A percentile compares a stretch with the other conserved stretches of the same genome.
phyloP scores from a whole-genome alignment of 306 rosid species.

The Neltuma alba region DNA sequence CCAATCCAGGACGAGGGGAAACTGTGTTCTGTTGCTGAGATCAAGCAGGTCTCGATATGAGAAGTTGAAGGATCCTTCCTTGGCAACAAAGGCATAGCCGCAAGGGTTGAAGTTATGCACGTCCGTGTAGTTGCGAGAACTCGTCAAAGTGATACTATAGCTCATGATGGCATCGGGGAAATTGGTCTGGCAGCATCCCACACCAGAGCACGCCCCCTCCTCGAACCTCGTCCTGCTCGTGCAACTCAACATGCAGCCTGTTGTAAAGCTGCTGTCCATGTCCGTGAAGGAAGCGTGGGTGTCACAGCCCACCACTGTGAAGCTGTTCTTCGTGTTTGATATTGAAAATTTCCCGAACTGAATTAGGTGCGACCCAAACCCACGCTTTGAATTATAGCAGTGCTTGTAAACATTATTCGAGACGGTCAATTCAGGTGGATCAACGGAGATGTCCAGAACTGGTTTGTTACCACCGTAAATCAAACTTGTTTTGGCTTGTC shows the following conservation, averaged over 20 bases:
- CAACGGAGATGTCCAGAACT: neutral
- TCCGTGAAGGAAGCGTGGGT: neutral
- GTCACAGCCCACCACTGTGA: slow-evolving; percentile 5
- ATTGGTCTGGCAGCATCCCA: neutral
- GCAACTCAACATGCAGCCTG: neutral
- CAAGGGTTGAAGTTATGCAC: slow-evolving; percentile 29
- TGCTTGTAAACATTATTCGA: fast-evolving
- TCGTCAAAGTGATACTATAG: neutral
- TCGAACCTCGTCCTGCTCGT: neutral
- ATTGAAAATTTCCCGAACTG: neutral
- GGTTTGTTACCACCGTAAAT: too few species aligned
- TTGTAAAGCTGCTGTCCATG: fast-evolving
- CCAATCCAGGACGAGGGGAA: slow-evolving; percentile 52
- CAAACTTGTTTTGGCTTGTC: neutral
- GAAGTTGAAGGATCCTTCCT: slow-evolving; percentile 37
- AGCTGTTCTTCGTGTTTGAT: neutral
- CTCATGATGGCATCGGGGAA: neutral
- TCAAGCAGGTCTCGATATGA: neutral
- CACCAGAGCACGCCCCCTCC: neutral
- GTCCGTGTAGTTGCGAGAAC: fast-evolving
- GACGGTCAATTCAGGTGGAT: neutral
- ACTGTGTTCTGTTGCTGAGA: neutral
- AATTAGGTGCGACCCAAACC: too few species aligned
- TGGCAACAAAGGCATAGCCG: slow-evolving; percentile 33
- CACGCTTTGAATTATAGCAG: neutral